A percentile compares a stretch with the other conserved stretches of the same genome.
Evolutionary conservation across 306 rosid species (phyloP).

Genomic region (Casuarina glauca): DNA sequence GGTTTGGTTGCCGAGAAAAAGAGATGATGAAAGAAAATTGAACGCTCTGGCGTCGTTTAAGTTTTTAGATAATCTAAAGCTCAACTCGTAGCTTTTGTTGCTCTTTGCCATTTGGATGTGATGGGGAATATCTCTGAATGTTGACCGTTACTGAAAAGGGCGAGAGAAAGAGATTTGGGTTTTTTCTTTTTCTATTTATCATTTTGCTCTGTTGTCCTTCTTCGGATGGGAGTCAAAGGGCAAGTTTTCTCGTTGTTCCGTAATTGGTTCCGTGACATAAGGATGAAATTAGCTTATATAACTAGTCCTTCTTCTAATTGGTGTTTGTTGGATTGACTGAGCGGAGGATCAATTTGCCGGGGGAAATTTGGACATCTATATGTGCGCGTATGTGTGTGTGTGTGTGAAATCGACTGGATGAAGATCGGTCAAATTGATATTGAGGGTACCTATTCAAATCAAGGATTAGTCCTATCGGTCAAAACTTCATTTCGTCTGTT

Average conservation of each 20-base stretch:
- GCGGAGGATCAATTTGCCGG: neutral
- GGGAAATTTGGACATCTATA: neutral
- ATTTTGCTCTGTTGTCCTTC: neutral
- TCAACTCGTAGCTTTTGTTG: neutral
- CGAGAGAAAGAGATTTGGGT: neutral
- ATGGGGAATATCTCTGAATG: neutral
- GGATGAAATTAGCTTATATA: neutral
- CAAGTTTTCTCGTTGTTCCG: neutral
- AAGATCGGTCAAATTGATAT: neutral
- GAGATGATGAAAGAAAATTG: neutral
- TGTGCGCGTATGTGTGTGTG: neutral
- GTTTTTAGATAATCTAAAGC: neutral
- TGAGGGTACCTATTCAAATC: neutral
- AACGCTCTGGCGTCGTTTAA: neutral
- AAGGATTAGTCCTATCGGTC: neutral
- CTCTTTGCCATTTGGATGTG: neutral
- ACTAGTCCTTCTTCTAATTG: neutral
- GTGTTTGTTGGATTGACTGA: neutral
- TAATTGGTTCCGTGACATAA: neutral
- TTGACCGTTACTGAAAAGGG: neutral
- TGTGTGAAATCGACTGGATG: neutral
- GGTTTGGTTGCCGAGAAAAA: constrained; percentile 26
- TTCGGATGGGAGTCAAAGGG: neutral
- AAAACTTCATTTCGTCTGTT: neutral
- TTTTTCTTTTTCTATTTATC: neutral